phyloP scores from a whole-genome alignment of 2,329 filamentous ascomycete genomes.

The Apiospora pterosperma region DNA sequence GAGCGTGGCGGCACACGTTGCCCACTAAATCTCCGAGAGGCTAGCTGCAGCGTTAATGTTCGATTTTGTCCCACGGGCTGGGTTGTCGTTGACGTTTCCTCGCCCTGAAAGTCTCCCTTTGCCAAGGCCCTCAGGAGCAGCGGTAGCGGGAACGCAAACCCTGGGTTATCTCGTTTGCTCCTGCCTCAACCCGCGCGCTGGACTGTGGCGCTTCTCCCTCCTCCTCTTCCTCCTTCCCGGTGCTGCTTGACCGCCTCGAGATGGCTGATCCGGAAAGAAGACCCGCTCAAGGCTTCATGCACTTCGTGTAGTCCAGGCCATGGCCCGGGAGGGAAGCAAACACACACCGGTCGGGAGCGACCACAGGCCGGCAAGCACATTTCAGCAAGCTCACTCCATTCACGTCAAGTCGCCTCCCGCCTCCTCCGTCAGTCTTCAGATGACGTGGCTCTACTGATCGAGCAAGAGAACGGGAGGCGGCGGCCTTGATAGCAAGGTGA shows the following conservation, averaged over 20 bases:
- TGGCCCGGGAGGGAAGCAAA: neutral
- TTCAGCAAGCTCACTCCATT: neutral
- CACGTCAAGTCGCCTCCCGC: neutral
- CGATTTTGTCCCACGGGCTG: constrained; percentile 3
- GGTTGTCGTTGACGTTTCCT: neutral
- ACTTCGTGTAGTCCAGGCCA: neutral
- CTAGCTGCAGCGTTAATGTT: neutral
- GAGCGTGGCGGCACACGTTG: constrained; percentile 3
- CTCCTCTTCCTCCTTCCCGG: neutral
- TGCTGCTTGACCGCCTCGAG: neutral
- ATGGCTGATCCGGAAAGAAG: neutral
- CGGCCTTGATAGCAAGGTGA: neutral
- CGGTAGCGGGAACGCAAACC: neutral
- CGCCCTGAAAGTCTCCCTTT: neutral
- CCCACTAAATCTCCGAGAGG: constrained; percentile 7
- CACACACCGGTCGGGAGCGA: neutral
- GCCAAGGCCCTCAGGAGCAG: neutral
- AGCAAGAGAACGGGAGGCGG: neutral
- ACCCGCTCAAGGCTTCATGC: neutral
- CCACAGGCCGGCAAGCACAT: neutral
- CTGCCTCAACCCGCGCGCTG: neutral
- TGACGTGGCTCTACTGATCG: constrained; percentile 1
- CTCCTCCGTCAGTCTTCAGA: neutral
- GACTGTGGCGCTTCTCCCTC: neutral
- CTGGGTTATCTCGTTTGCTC: neutral